phyloP scores from a whole-genome alignment of 2,329 filamentous ascomycete species.

The Epichloe sp. region DNA sequence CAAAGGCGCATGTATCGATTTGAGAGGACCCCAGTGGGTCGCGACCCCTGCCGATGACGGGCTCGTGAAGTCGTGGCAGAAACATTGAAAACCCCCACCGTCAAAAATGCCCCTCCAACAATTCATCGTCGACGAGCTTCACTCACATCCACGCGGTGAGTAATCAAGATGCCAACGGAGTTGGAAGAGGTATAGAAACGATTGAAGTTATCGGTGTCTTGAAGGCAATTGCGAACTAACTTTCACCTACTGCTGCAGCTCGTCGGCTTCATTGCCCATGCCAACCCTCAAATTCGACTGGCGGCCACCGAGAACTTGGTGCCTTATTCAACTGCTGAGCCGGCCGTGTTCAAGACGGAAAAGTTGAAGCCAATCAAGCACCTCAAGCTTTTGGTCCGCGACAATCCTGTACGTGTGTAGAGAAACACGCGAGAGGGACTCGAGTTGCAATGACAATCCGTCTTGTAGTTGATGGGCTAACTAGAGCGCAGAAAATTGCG shows the following conservation, averaged over 20 bases:
- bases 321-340: conserved; percentile 62
- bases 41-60: conserved; percentile 6
- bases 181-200: conserved; percentile 50
- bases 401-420: conserved; percentile 54
- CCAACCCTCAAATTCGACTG: conserved; percentile 80
- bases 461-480: background rate
- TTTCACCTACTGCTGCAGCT: conserved; percentile 38
- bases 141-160: background rate
- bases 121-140: background rate
- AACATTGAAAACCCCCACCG: conserved; percentile 8
- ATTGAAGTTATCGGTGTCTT: background rate
- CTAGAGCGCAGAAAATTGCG: conserved; percentile 56
- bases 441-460: background rate
- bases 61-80: conserved; percentile 2
- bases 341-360: conserved; percentile 71
- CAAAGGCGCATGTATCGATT: no score
- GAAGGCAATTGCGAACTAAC: background rate
- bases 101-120: conserved; percentile 12
- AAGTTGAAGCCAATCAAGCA: conserved; percentile 70
- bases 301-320: conserved; percentile 78
- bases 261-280: conserved; percentile 85
- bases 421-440: background rate
- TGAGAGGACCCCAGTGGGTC: conserved; percentile 9
- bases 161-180: conserved; percentile 53
- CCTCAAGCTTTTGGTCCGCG: conserved; percentile 73